Evolutionary conservation across 257 asterid species (phyloP), one percentile per base, ranked within the genome.

Genomic region (Linaria vulgaris): DNA sequence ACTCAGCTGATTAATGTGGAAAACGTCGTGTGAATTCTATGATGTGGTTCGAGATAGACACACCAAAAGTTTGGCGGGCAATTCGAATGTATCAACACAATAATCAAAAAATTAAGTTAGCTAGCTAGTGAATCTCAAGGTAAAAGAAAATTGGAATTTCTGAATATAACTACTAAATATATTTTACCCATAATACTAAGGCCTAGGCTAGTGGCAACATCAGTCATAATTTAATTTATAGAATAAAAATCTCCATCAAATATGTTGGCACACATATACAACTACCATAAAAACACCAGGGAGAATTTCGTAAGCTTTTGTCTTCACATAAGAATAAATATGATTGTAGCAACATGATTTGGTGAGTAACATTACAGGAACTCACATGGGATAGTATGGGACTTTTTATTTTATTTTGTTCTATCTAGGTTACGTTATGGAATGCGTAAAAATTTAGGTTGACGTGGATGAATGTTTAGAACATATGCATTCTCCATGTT

Each of bases 361-460:
- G 53, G 66, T 68, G 45, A 1, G 3, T 51, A 12, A 9, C 22
- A 59, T 56, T 53, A 4, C 25, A 50, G 9, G 57, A 51, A 59
- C 54, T 59, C 78, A 76, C 81, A 69, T 72, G 78, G 73, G 59
- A 61, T 64, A 38, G 75, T 56, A 68, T 72, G 78, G 75, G 73
- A 21, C n/a, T 10, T 14, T 6, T 12, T 22, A 23, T 27, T 13
- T 0, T 0, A 15, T 25, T 19, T 21, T 67, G 8, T 39, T 45
- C 17, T 30, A 22, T 8, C 38, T 43, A 58, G 38, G 15, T 64
- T 54, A 43, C 46, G 48, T n/a, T n/a, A n/a, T n/a, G n/a, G n/a
- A n/a, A n/a, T n/a, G 24, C 61, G n/a, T 69, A 39, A 27, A 66
- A 21, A 19, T 39, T 41, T 13, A 64, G 39, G 72, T 31, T 70